A percentile compares a stretch with the other conserved stretches of the same genome.
phyloP scores from a whole-genome alignment of 257 asterid species.

The Plectranthus barbatus region DNA sequence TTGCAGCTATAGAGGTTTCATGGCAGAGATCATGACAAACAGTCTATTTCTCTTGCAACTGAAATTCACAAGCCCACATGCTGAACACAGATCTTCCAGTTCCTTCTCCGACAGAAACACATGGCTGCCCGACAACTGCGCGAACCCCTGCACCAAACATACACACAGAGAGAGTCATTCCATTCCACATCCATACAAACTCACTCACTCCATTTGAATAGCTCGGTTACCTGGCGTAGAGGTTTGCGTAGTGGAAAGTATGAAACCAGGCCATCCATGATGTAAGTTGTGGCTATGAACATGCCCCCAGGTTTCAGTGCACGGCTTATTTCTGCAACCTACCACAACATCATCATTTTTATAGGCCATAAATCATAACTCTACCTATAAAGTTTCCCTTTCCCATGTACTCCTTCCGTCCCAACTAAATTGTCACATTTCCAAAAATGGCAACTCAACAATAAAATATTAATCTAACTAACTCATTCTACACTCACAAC shows the following conservation, averaged over 20 bases:
- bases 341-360: not conserved
- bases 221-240: conserved; percentile 56
- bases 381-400: no score
- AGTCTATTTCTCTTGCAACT: conserved; percentile 48
- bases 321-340: conserved; percentile 92
- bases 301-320: conserved; percentile 78
- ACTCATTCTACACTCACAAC: no score
- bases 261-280: conserved; percentile 53
- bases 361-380: no score
- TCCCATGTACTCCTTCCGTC: no score
- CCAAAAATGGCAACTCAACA: no score
- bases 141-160: conserved; percentile 31
- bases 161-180: no score
- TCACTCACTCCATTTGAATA: not conserved
- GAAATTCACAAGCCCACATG: conserved; percentile 63
- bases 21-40: conserved; percentile 73
- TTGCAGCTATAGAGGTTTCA: conserved; percentile 29
- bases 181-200: not conserved
- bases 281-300: conserved; percentile 71
- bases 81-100: conserved; percentile 61
- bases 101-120: conserved; percentile 51
- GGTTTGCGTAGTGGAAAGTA: conserved; percentile 45
- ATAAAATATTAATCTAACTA: no score
- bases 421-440: no score
- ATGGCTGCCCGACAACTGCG: conserved; percentile 60